Evolutionary conservation across 306 rosid genomes (phyloP), one percentile per base, ranked within the genome.

Genomic region (Chamaecrista fasciculata): DNA sequence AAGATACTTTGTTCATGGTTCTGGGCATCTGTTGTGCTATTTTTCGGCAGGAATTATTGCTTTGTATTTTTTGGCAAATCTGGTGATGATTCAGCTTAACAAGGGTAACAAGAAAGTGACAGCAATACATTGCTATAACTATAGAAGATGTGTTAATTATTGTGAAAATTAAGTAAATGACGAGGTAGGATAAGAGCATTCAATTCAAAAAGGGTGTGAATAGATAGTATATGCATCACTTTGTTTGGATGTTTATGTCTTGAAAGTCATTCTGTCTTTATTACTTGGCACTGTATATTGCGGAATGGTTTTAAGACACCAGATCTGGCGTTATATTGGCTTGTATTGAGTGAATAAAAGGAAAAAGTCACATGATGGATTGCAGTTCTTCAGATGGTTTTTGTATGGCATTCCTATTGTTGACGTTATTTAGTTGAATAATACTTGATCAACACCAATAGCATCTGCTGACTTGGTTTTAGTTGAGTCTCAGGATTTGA

Each of bases 41-140:
- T 67, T 56, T 37, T 66, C 23, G 29, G 25, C 24, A 60, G 69
- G 64, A 66, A 25, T 70, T 53, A 14, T 28, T 37, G 37, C 69
- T n/a, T 66, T 59, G 43, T 51, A 61, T 23, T 12, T 36, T 23
- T 53, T 25, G 67, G 66, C 9, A 46, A 71, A 62, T 21, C 66
- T 57, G 60, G 25, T 61, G 18, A 66, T 67, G 51, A 70, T 75
- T 64, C 62, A 55, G 68, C 43, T 70, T 31, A 21, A 26, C 44
- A 29, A 31, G 59, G 69, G 14, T 46, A 67, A 14, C 16, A 39
- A 52, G 46, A 51, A 76, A 55, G 19, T 49, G 51, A 63, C 66
- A 4, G 55, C 15, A 49, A 48, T 25, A 51, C 26, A 23, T 20
- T 48, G 14, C 26, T 39, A 49, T 50, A 37, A 55, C 51, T 46